Evolutionary conservation across 176 grass and related monocot species (phyloP), one percentile per base, ranked within the genome.

Genomic region (Pontederia crassipes): DNA sequence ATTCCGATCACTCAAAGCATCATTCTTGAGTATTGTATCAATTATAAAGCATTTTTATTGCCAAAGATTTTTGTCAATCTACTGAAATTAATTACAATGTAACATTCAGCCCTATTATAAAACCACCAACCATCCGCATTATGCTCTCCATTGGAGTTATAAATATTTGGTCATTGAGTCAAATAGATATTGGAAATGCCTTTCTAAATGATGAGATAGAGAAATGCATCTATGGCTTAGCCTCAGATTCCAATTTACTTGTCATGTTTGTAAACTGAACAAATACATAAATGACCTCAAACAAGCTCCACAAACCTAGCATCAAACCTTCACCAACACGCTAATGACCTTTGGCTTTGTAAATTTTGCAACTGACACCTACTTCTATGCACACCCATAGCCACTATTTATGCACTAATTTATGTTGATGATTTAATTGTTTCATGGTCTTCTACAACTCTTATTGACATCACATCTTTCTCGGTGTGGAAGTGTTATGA

Each of bases 281-380:
- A 69, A 69, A 18, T 48, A 45, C 2, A 10, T 69, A 9, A 54
- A 69, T 69, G 66, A 49, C 4, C 17, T 69, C 8, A 69, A 69
- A 28, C 49, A 69, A 24, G 48, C 66, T 55, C 66, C 66, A 0
- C 0, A 49, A 10, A 49, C 66, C 29, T 69, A 49, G 47, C 35
- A 54, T 17, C 26, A n/a, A 4, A 69, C 52, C 17, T 28, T 69
- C 2, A 55, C 15, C 24, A 16, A 51, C 47, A 10, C 28, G 5
- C 66, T 69, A 15, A 2, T 15, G 14, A 10, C 12, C 8, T 10
- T 10, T 14, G n/a, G 28, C 8, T 69, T 69, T 15, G 16, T 49
- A 17, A 8, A 45, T 17, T 69, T 17, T 28, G 15, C 15, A 28
- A n/a, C 66, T 28, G 49, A 54, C n/a, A 4, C 14, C 2, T 69